Conservation (phyloP, 1,284 basidiomycete species). For the Schizophyllum amplum region DNA sequence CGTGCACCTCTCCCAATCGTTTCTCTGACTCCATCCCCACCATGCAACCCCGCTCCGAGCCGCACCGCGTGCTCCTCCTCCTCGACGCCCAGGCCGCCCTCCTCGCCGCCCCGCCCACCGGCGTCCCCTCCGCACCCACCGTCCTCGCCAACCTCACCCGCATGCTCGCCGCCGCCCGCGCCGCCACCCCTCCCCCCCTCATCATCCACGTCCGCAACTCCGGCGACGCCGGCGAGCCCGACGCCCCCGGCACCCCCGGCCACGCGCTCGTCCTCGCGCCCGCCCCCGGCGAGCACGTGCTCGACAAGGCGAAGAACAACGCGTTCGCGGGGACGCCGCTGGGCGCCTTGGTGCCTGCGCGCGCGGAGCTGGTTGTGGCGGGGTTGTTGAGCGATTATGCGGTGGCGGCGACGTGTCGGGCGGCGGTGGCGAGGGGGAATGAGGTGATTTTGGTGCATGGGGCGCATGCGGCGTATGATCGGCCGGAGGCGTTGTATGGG, state of each 20-base stretch:
- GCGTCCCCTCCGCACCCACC: conserved; percentile 37
- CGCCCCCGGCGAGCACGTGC: conserved; percentile 37
- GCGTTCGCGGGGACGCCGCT: conserved; percentile 54
- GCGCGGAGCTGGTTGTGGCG: conserved; percentile 56
- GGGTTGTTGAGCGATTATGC: conserved; percentile 62
- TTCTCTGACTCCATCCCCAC: background rate
- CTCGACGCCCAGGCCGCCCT: conserved; percentile 49
- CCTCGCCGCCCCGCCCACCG: conserved; percentile 37
- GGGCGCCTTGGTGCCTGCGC: conserved; percentile 34
- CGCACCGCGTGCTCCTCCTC: conserved; percentile 44
- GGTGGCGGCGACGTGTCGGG: conserved; percentile 54
- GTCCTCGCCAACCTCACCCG: conserved; percentile 40
- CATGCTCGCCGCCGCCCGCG: conserved; percentile 44
- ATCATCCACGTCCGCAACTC: conserved; percentile 61
- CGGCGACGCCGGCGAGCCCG: conserved; percentile 51
- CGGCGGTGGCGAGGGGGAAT: conserved; percentile 55
- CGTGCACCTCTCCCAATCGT: too few relatives aligned
- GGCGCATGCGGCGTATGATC: conserved; percentile 59
- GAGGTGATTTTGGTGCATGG: conserved; percentile 53
- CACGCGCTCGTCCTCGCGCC: conserved; percentile 52
- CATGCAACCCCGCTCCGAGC: background rate
- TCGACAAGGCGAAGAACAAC: conserved; percentile 66
- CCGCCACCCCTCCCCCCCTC: conserved; percentile 37
- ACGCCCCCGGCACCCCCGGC: conserved; percentile 42
- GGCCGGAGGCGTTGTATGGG: conserved; percentile 49